These are phyloP conservation scores for Nannizziopsis arthrosporioides DNA, from an alignment of 2,329 filamentous ascomycete genomes.

Conservation along the genomic window DNA sequence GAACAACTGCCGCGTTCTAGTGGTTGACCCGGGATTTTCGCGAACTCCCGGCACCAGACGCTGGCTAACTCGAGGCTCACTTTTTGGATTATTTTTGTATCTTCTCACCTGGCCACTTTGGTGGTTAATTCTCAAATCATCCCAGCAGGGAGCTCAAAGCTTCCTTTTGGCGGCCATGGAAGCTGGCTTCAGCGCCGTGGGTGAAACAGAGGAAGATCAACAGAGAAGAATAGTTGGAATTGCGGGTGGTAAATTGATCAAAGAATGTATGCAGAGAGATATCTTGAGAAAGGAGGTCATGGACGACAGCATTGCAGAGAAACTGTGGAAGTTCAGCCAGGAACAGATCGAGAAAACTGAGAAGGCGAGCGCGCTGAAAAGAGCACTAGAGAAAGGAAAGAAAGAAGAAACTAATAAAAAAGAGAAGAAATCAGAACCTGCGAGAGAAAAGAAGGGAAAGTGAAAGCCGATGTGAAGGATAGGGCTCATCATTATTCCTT, in stretches of 20 bases:
- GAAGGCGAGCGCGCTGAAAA: conserved; percentile 58
- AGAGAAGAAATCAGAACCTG: conserved; percentile 12
- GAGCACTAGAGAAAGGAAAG: conserved; percentile 47
- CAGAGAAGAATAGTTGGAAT: conserved; percentile 9
- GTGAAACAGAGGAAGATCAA: conserved; percentile 13
- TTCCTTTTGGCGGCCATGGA: conserved; percentile 83
- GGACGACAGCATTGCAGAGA: conserved; percentile 69
- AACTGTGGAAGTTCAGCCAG: conserved; percentile 82
- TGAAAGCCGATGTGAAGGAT: conserved; percentile 3
- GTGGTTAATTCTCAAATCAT: conserved; percentile 81
- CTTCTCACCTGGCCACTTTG: conserved; percentile 64
- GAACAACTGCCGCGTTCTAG: conserved; percentile 68
- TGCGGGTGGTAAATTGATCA: conserved; percentile 60
- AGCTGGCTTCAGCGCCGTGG: conserved; percentile 50
- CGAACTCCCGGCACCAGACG: conserved; percentile 78
- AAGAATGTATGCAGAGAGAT: conserved; percentile 73
- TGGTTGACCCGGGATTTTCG: conserved; percentile 75
- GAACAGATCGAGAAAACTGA: conserved; percentile 70
- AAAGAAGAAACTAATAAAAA: conserved; percentile 20
- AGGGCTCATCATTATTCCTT: background rate
- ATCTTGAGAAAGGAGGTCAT: conserved; percentile 61
- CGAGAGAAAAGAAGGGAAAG: conserved; percentile 10
- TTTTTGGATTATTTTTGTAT: conserved; percentile 70
- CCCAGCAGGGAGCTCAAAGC: conserved; percentile 72
- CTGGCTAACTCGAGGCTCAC: conserved; percentile 73